These are phyloP conservation scores for Liquidambar formosana DNA, from an alignment of 164 flowering plant genomes.

Conservation along the genomic window DNA sequence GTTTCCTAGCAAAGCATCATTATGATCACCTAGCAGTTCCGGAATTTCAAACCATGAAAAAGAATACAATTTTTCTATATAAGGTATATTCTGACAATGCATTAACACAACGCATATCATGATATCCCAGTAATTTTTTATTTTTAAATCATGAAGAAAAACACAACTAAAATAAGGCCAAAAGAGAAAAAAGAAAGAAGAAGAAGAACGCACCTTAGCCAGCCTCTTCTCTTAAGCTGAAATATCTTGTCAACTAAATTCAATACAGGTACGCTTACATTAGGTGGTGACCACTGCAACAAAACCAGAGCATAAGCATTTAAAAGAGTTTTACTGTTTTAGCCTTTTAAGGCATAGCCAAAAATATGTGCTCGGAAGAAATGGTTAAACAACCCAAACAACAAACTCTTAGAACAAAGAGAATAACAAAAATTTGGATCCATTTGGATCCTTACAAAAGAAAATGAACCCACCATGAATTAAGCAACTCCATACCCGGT, in stretches of 20 bases:
- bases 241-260: constrained; percentile 91
- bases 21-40: background rate
- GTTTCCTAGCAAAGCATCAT: background rate
- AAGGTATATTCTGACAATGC: too few relatives aligned
- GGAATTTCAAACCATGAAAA: background rate
- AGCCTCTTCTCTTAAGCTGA: constrained; percentile 96
- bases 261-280: constrained; percentile 85
- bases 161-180: too few relatives aligned
- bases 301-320: constrained; percentile 9
- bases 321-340: background rate
- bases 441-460: background rate
- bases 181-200: background rate
- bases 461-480: background rate
- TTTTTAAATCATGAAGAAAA: too few relatives aligned
- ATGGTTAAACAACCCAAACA: background rate
- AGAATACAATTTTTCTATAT: too few relatives aligned
- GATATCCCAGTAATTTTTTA: too few relatives aligned
- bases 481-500: background rate
- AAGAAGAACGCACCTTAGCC: constrained; percentile 74
- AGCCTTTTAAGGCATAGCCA: background rate
- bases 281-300: constrained; percentile 95
- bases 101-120: too few relatives aligned
- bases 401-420: background rate
- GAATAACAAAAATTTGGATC: background rate
- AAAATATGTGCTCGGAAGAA: constrained; percentile 2